A percentile compares a stretch with the other conserved stretches of the same genome.
phyloP scores from a whole-genome alignment of 176 grass and related monocot species.

The Juncus effusus region DNA sequence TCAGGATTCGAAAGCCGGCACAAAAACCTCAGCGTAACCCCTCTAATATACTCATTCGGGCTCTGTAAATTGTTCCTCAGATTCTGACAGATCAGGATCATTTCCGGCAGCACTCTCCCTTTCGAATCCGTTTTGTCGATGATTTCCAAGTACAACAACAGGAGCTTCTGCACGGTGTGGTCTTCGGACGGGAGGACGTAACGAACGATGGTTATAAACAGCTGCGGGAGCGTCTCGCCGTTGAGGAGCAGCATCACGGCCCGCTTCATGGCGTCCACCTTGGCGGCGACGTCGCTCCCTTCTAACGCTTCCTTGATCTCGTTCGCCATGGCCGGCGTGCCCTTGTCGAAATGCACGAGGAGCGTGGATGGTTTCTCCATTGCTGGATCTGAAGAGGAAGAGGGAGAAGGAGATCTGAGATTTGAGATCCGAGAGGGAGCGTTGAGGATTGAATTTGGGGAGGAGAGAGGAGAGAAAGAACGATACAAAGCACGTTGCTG shows the following conservation, averaged over 20 bases:
- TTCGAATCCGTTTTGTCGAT: slow-evolving; percentile 52
- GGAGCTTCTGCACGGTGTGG: slow-evolving; percentile 72
- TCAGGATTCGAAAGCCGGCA: slow-evolving; percentile 68
- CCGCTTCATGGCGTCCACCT: slow-evolving; percentile 64
- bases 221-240: slow-evolving; percentile 54
- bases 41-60: slow-evolving; percentile 83
- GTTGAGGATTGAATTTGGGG: slow-evolving; percentile 17
- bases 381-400: slow-evolving; percentile 11
- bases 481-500: not conserved
- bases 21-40: slow-evolving; percentile 60
- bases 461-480: not conserved
- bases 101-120: slow-evolving; percentile 67
- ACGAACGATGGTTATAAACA: slow-evolving; percentile 84
- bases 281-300: slow-evolving; percentile 45
- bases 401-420: slow-evolving; percentile 18
- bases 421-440: not conserved
- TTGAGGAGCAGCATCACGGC: slow-evolving; percentile 74
- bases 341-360: slow-evolving; percentile 78
- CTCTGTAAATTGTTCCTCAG: slow-evolving; percentile 77
- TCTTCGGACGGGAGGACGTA: slow-evolving; percentile 73
- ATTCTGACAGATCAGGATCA: slow-evolving; percentile 95
- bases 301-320: slow-evolving; percentile 74
- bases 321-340: slow-evolving; percentile 59
- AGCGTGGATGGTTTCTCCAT: slow-evolving; percentile 61
- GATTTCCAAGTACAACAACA: slow-evolving; percentile 76